Base-by-base conservation (phyloP, 495 filamentous ascomycete genomes). In the Friedmanniomyces simplex region DNA sequence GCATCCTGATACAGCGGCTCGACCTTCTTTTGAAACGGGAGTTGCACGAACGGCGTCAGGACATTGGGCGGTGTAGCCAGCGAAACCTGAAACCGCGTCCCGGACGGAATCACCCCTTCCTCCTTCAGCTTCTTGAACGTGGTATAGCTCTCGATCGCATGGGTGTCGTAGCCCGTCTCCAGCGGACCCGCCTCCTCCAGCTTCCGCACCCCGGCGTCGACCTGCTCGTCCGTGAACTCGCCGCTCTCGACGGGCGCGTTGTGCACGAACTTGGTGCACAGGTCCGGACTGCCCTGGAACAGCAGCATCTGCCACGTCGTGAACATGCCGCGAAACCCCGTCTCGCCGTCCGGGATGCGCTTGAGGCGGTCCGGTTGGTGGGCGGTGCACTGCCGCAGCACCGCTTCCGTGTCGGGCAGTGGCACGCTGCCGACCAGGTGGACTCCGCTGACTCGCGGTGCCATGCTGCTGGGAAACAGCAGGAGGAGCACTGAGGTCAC, bases 271-370 rank as follows among this genome's bases (percentile, higher is more conserved):
- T 45, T 49, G 28, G 32, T 25, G 32, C 11, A 13, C 21, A 58
- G 16, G 11, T 58, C 55, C 5, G 45, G 69, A 55, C 59, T 66
- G 66, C 61, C 59, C 22, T 69, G 58, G 59, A 72, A 74, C 54
- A 58, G 53, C 24, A 46, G 22, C 20, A 21, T 34, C 59, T 75
- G 68, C 68, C 70, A 75, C 10, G 48, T 52, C 16, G 72, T 69
- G 55, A 67, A 76, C 37, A 69, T 62, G 21, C 52, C 42, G 41
- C 74, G 67, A 16, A 64, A 58, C 24, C 72, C 72, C 1, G 72
- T 72, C 54, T 76, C 73, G 32, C 73, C 74, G 62, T 76, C 74
- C 1, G 73, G 71, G 11, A 76, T 57, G 45, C 65, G 66, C 22
- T 60, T 50, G 18, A 76, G 58, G 14, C 66, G 68, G 51, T 62